Evolutionary conservation across 768 basidiomycete species (phyloP), one percentile per base, ranked within the genome.

Genomic region (Leucogyrophana mollusca): DNA sequence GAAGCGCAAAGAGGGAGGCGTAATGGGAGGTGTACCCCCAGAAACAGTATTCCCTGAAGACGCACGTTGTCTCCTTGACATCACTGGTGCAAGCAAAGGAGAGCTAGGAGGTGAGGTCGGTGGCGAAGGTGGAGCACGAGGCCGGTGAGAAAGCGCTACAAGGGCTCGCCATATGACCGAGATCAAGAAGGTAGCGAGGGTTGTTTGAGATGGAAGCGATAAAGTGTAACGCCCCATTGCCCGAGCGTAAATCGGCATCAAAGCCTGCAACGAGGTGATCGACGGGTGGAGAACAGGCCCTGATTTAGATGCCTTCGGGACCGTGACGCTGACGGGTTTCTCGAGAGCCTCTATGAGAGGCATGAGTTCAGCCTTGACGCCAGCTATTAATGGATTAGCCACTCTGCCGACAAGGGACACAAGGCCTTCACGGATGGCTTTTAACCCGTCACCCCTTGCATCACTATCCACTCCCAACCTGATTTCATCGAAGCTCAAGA

Each of bases 141-240:
- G 47, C n/a, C 90, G 79, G 60, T 87, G 76, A 9, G 85, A 74
- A 23, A 91, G 58, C 17, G 86, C 84, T 21, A 90, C 80, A 42
- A 90, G 71, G 7, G 78, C 81, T 17, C 79, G 82, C 89, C 90
- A 92, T 2, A 87, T 66, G 1, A 87, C 62, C 14, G 80, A 82
- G 55, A 90, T 89, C 51, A 88, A 73, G 53, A 90, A 76, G 3
- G 83, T 79, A 1, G 87, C 86, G 13, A 90, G 72, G 1, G 74
- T 66, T 13, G 78, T 67, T 53, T 92, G 85, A 0, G 84, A 74
- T 8, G 74, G 59, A 10, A 72, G 63, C 10, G 77, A 74, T 4
- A 72, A 62, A 7, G 80, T 79, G 60, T 81, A 85, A 10, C 80
- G 76, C 11, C 66, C 60, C 25, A 90, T 67, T 27, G 76, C 75